Base-by-base conservation (phyloP, 2,329 filamentous ascomycete genomes). In the Daldinia sp. region DNA sequence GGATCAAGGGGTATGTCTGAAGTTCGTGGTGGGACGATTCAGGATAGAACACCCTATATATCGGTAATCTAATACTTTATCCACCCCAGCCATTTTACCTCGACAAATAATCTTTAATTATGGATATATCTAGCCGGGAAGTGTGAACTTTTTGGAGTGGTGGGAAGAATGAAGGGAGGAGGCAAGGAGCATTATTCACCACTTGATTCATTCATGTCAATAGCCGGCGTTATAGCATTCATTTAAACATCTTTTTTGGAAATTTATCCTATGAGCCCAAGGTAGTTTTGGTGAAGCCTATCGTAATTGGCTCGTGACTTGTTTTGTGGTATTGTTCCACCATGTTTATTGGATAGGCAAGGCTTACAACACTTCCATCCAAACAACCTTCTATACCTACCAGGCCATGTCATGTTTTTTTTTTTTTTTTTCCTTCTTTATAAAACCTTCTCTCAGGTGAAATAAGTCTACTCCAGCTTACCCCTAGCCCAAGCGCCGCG, bases 401-500 rank as follows among this genome's bases (percentile, higher is more conserved):
- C 26, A 33, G 18, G 6, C 18, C 30, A 10, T 39, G 4, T 39
- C 35, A 5, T 13, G 13, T n/a, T 26, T 20, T 9, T 23, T 18
- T n/a, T n/a, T 9, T 23, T 20, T 35, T 37, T 42, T 50, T 10
- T 18, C 2, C 30, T 20, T 37, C 9, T 15, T 54, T 23, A 23
- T 56, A 39, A n/a, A 41, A 28, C 7, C 4, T 15, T 15, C 30
- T 23, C 28, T 33, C 15, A 30, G n/a, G 5, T 37, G 10, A 4
- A 33, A 33, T 33, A 33, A 33, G 13, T 53, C 64, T 77, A 82
- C 67, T 86, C 85, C 61, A 88, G 83, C 77, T 84, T 86, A 50
- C 94, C 94, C 70, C 90, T 88, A 2, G 88, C 87, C 95, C 94
- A 98, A 57, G 89, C 90, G 81, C 86, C 92, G 78, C 92, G 89